Conservation (phyloP, 2,329 filamentous ascomycete species). For the Pseudogymnoascus sp. region DNA sequence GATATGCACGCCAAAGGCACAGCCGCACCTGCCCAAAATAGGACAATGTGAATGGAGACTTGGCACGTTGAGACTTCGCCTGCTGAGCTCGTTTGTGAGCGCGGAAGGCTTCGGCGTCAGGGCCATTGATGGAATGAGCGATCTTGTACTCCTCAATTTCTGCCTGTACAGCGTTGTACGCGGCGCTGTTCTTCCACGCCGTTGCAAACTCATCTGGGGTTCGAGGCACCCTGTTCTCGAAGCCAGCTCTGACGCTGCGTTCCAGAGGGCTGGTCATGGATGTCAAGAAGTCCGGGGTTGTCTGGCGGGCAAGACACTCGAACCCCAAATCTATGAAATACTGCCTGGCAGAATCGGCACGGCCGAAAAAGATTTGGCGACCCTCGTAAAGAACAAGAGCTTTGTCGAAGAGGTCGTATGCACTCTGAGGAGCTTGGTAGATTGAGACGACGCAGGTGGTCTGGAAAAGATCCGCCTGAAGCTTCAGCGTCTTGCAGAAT, state of each 20-base stretch:
- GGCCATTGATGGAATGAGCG: constrained; percentile 23
- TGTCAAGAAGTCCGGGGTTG: constrained; percentile 61
- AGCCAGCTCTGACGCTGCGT: constrained; percentile 47
- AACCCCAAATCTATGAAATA: constrained; percentile 68
- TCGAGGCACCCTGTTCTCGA: constrained; percentile 49
- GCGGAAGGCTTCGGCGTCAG: constrained; percentile 31
- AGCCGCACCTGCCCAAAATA: constrained; percentile 72
- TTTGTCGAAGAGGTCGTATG: constrained; percentile 66
- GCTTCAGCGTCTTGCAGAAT: constrained; percentile 60
- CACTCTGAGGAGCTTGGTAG: constrained; percentile 63
- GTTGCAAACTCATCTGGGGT: constrained; percentile 48
- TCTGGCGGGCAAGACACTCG: constrained; percentile 53
- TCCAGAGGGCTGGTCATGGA: constrained; percentile 61
- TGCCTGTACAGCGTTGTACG: constrained; percentile 34
- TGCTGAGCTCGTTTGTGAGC: constrained; percentile 21
- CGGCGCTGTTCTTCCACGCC: constrained; percentile 39
- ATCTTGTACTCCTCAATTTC: constrained; percentile 47
- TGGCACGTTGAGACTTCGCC: constrained; percentile 38
- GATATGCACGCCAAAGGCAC: constrained; percentile 76
- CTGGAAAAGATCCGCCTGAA: constrained; percentile 57
- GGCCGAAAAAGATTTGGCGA: constrained; percentile 65
- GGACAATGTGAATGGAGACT: constrained; percentile 41
- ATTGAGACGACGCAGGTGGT: constrained; percentile 60
- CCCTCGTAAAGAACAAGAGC: constrained; percentile 61
- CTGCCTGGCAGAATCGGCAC: constrained; percentile 51